These are phyloP conservation scores for Amanita brunnescens DNA, from an alignment of 768 basidiomycete species.

Conservation along the genomic window DNA sequence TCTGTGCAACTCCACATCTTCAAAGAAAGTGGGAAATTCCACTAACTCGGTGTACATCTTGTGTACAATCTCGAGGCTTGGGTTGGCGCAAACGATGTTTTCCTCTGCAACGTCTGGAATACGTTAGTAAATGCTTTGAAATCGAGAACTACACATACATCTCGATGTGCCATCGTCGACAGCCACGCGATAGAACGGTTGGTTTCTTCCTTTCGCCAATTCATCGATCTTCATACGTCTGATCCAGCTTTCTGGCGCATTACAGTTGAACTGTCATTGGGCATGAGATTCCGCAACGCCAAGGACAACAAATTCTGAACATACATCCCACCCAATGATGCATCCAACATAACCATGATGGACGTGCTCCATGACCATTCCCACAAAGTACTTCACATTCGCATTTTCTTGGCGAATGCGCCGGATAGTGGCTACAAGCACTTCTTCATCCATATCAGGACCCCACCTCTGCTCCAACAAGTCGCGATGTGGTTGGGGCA, in stretches of 20 bases:
- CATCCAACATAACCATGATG: slow-evolving; percentile 33
- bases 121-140: neutral
- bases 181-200: slow-evolving; percentile 41
- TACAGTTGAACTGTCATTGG: slow-evolving; percentile 23
- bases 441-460: slow-evolving; percentile 22
- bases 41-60: neutral
- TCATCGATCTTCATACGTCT: slow-evolving; percentile 31
- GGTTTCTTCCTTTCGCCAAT: slow-evolving; percentile 31
- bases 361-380: slow-evolving; percentile 37
- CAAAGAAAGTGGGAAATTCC: slow-evolving; percentile 10
- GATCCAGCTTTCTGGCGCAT: slow-evolving; percentile 35
- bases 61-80: neutral
- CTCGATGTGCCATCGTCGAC: slow-evolving; percentile 24
- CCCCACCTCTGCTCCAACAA: slow-evolving; percentile 23
- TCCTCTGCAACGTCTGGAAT: slow-evolving; percentile 27
- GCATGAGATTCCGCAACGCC: neutral
- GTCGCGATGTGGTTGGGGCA: slow-evolving; percentile 16
- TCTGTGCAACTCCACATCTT: slow-evolving; percentile 9
- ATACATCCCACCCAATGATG: slow-evolving; percentile 43
- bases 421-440: slow-evolving; percentile 17
- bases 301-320: slow-evolving; percentile 9
- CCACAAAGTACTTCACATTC: slow-evolving; percentile 35
- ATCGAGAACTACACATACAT: slow-evolving; percentile 22
- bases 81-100: slow-evolving; percentile 16
- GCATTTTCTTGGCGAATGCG: slow-evolving; percentile 14